Evolutionary conservation across 2,329 filamentous ascomycete species (phyloP), one percentile per base, ranked within the genome.

Genomic region (Epichloe amarillans): DNA sequence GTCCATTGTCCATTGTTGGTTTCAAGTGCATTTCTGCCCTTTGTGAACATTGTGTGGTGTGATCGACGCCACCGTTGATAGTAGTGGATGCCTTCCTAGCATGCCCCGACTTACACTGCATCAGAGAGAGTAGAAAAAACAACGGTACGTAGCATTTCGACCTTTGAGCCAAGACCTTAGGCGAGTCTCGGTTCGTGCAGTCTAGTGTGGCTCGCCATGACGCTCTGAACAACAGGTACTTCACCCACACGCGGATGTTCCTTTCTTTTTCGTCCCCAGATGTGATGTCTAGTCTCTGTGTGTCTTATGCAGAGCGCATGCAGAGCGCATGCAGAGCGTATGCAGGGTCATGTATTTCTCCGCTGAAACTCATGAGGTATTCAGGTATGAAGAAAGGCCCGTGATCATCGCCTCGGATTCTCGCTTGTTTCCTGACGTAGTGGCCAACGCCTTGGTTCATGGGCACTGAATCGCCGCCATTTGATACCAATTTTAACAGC

Each of bases 191-290:
- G 47, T 35, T 30, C 8, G 30, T 30, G 30, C 30, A 30, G 30
- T 30, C 30, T 44, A 33, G 40, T 37, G 40, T 49, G 47, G 40
- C 39, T 56, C 55, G 47, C 45, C 44, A 54, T 49, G 45, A 37
- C 38, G 48, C 44, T 46, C 23, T 40, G 46, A 36, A 48, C 36
- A 44, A 26, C 41, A 33, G 42, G 38, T 36, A n/a, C 43, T 51
- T 42, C 39, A 30, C 43, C 44, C 49, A 50, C 3, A 38, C 14
- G 19, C 19, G 41, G 11, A n/a, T 21, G 3, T 30, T 4, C 56
- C 23, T 51, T 53, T 55, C 46, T 57, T 53, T 44, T 58, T 57
- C 51, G 55, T 50, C 14, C 53, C 33, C 57, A 56, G 39, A 48
- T 53, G 50, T 52, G 53, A 51, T 49, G 45, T 47, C 52, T 54